phyloP scores from a whole-genome alignment of 169 alveolate genomes.

The Perkinsus olseni region DNA sequence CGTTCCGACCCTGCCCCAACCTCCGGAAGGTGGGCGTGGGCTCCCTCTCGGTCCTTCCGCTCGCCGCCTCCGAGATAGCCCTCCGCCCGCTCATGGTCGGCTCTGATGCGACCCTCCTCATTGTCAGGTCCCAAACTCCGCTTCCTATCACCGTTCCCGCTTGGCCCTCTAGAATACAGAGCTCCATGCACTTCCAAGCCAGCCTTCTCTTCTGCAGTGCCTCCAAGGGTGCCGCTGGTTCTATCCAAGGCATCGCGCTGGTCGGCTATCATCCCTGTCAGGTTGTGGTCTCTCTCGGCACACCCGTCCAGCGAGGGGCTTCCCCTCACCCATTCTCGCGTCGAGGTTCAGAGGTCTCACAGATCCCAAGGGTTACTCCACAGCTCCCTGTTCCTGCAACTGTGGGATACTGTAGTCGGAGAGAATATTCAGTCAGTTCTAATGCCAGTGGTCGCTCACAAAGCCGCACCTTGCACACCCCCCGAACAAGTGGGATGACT shows the following conservation, averaged over 20 bases:
- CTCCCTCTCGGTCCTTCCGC: no score
- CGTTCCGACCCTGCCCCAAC: background rate
- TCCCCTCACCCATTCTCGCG: background rate
- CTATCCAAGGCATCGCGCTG: background rate
- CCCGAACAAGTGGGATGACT: background rate
- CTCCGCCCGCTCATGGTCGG: no score
- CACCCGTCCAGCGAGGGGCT: background rate
- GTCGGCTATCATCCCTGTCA: background rate
- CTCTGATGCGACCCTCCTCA: no score
- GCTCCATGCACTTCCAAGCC: background rate
- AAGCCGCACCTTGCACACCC: background rate
- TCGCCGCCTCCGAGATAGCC: no score
- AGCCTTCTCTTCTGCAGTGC: background rate
- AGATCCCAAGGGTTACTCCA: background rate
- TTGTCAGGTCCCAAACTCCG: background rate
- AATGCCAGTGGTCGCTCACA: background rate
- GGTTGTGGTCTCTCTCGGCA: background rate
- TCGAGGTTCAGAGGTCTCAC: background rate
- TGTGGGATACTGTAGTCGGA: background rate
- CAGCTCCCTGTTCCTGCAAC: background rate
- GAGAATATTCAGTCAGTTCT: background rate
- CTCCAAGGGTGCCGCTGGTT: background rate
- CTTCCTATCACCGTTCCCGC: background rate
- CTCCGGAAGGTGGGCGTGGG: background rate
- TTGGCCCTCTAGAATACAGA: background rate